Conservation (phyloP, 495 filamentous ascomycete genomes). For the Hypoxylon lienhwacheense region DNA sequence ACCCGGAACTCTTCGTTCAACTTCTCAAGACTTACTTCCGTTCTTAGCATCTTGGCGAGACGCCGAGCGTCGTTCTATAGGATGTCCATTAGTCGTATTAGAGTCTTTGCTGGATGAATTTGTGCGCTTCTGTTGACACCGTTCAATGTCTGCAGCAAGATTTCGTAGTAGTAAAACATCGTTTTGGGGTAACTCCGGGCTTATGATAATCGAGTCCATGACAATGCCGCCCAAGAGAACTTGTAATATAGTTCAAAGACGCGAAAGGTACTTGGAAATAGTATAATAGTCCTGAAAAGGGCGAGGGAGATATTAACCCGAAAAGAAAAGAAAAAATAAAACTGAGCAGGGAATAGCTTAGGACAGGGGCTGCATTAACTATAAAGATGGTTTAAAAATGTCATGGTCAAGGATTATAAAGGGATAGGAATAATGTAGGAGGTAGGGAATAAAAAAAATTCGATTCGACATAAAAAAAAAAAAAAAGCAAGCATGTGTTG, state of each 20-base stretch:
- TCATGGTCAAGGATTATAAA: not conserved
- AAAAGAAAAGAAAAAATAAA: not conserved
- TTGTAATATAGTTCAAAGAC: not conserved
- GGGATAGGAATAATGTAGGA: not conserved
- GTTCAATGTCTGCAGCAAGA: slow-evolving; percentile 45
- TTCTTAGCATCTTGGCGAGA: slow-evolving; percentile 24
- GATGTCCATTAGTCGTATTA: slow-evolving; percentile 4
- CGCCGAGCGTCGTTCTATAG: slow-evolving; percentile 3
- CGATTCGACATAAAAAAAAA: too few species aligned
- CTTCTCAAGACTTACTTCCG: slow-evolving; percentile 23
- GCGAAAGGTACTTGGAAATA: not conserved
- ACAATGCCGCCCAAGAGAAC: slow-evolving; percentile 20
- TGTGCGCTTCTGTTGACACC: slow-evolving; percentile 7
- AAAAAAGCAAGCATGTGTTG: too few species aligned
- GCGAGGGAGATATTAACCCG: not conserved
- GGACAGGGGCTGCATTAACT: slow-evolving; percentile 23
- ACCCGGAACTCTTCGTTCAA: slow-evolving; percentile 12
- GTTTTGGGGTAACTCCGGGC: slow-evolving; percentile 53
- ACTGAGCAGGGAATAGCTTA: slow-evolving; percentile 9
- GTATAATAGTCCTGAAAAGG: slow-evolving; percentile 4
- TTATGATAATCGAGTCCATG: slow-evolving; percentile 40
- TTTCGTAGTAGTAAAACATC: slow-evolving; percentile 55
- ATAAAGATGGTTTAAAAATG: not conserved
- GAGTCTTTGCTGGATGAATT: slow-evolving; percentile 6
- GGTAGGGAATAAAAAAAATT: not conserved